Conservation (phyloP, 306 rosid species). For the Spatholobus suberectus region DNA sequence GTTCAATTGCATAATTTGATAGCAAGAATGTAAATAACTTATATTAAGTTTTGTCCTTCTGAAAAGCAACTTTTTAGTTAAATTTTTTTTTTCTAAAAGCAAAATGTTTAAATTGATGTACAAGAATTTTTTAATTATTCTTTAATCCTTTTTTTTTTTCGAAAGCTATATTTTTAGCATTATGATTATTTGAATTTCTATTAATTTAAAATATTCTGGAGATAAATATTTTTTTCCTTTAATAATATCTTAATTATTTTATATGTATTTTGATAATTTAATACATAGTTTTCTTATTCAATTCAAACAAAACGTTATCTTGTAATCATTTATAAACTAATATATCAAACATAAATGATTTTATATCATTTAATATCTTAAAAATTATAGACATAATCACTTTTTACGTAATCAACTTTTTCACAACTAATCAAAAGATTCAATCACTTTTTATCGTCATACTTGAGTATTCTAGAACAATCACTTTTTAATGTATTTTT, state of each 20-base stretch:
- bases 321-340: not conserved
- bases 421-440: not conserved
- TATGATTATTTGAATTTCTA: not conserved
- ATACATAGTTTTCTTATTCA: too few species aligned
- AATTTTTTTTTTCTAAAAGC: too few species aligned
- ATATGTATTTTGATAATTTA: too few species aligned
- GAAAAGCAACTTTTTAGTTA: too few species aligned
- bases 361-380: not conserved
- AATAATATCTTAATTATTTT: not conserved
- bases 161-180: not conserved
- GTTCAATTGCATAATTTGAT: too few species aligned
- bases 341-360: not conserved
- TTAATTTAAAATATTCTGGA: not conserved
- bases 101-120: not conserved
- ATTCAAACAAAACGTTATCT: too few species aligned
- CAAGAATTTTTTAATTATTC: not conserved
- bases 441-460: not conserved
- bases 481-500: not conserved
- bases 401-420: not conserved
- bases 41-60: too few species aligned
- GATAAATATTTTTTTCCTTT: not conserved
- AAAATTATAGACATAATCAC: not conserved
- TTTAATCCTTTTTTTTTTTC: not conserved
- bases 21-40: too few species aligned
- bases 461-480: not conserved